phyloP scores from a whole-genome alignment of 345 rosid genomes.

The Rhizophora apiculata region DNA sequence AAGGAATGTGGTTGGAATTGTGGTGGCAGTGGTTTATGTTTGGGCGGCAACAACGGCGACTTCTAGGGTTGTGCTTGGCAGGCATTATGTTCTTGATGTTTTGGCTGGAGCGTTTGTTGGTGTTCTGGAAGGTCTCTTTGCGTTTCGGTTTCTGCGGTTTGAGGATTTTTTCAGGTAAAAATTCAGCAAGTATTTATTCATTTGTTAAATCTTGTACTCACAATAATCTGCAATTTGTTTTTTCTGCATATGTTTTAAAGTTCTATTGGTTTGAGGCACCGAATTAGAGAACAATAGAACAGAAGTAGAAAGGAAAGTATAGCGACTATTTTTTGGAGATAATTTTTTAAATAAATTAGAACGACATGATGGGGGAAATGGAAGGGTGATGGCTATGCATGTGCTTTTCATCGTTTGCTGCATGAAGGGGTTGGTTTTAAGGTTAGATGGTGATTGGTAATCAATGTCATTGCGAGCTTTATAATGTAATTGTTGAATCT shows the following conservation, averaged over 20 bases:
- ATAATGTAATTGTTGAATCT: too few relatives aligned
- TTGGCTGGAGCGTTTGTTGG: conserved; percentile 68
- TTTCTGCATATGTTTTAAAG: neutral
- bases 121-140: conserved; percentile 54
- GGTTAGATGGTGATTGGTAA: too few relatives aligned
- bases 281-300: too few relatives aligned
- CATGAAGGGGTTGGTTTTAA: too few relatives aligned
- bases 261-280: too few relatives aligned
- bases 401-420: too few relatives aligned
- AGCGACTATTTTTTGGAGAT: too few relatives aligned
- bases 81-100: conserved; percentile 71
- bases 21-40: conserved; percentile 37
- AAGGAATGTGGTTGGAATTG: conserved; percentile 14
- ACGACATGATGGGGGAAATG: too few relatives aligned
- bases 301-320: too few relatives aligned
- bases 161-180: conserved; percentile 23
- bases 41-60: conserved; percentile 70
- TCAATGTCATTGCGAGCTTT: too few relatives aligned
- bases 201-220: neutral
- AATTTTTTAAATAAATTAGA: too few relatives aligned
- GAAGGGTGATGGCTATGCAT: too few relatives aligned
- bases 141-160: conserved; percentile 20
- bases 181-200: neutral
- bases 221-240: neutral
- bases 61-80: conserved; percentile 80